Conservation (phyloP, 352 stramenopile species). For the Globisporangium uncinulatum region DNA sequence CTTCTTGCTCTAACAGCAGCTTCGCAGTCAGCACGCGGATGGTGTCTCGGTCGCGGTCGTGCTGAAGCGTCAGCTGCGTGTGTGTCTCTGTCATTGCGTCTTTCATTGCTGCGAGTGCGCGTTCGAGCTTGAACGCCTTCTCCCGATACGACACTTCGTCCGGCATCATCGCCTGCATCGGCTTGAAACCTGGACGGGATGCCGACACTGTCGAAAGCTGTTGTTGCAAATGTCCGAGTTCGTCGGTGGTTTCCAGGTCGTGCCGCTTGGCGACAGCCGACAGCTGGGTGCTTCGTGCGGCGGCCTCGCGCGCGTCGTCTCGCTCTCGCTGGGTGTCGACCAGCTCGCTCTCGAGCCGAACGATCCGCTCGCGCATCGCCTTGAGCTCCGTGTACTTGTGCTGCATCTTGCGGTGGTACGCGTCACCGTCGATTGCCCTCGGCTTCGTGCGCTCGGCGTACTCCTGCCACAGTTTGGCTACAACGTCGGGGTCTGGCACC, state of each 20-base stretch:
- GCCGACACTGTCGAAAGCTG: neutral
- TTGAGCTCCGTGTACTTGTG: constrained; percentile 60
- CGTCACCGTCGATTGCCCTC: constrained; percentile 35
- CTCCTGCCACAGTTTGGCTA: constrained; percentile 60
- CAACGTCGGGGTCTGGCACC: constrained; percentile 28
- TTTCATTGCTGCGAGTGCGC: constrained; percentile 38
- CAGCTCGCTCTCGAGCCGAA: constrained; percentile 39
- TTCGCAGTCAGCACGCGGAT: constrained; percentile 45
- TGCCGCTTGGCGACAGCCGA: neutral
- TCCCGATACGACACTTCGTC: constrained; percentile 43
- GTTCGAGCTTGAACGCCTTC: constrained; percentile 52
- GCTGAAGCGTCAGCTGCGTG: constrained; percentile 22
- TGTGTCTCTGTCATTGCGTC: constrained; percentile 26
- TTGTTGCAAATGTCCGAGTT: neutral
- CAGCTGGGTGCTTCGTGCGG: constrained; percentile 10
- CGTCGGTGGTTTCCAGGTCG: constrained; percentile 11
- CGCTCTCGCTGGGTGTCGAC: constrained; percentile 24
- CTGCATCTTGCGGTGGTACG: constrained; percentile 74
- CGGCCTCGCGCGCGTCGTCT: constrained; percentile 23
- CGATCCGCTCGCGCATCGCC: constrained; percentile 41
- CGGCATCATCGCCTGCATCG: constrained; percentile 10
- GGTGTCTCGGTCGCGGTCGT: constrained; percentile 18
- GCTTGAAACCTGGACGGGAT: neutral
- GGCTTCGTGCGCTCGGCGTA: constrained; percentile 44
- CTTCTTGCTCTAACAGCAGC: constrained; percentile 42